Base-by-base conservation (phyloP, 371 early-diverging fungal genomes). In the Mortierella sp. region DNA sequence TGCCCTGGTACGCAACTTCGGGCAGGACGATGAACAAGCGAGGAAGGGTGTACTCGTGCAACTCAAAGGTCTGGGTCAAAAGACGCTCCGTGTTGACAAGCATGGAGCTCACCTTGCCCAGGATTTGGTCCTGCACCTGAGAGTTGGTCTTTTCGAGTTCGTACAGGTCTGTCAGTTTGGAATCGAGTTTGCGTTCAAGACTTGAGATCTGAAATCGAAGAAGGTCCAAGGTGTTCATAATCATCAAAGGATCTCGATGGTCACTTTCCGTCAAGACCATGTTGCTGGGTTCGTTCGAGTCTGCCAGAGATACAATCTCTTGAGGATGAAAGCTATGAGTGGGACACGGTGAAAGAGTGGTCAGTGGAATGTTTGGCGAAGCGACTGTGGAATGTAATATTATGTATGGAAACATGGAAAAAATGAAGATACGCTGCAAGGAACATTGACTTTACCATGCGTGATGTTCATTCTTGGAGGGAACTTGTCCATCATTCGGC, bases 1-100 rank as follows among this genome's bases (percentile, higher is more conserved):
- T 6, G 8, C 71, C 67, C 3, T 66, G 66, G 23, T 65, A 66
- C 21, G 41, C 60, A 9, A 63, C 61, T 34, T 76, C 71, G n/a
- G 78, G 78, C 5, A 76, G 57, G 60, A 76, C 78, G 26, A 76
- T 70, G 41, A 76, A 76, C 31, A 76, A 48, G 14, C 78, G 61
- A 21, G 78, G 71, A 8, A 53, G 49, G 2, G 78, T 54, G 59
- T 76, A 76, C 67, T 76, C 78, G 27, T 70, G 70, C 30, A 76
- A 28, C 28, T 76, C 78, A 51, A 61, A 76, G 14, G 78, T 66
- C 60, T 76, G 78, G 14, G 76, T 69, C 26, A 76, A 30, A 27
- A 76, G 53, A 19, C 62, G 58, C 39, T 69, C 59, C 13, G 70
- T 56, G 6, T 54, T 50, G 21, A 38, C 46, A n/a, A 69, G 58